Percentiles rank a stretch among this genome's conserved stretches.
These are phyloP conservation scores for Paramyrothecium sp. DNA, from an alignment of 2,329 filamentous ascomycete genomes.

Conservation along the genomic window DNA sequence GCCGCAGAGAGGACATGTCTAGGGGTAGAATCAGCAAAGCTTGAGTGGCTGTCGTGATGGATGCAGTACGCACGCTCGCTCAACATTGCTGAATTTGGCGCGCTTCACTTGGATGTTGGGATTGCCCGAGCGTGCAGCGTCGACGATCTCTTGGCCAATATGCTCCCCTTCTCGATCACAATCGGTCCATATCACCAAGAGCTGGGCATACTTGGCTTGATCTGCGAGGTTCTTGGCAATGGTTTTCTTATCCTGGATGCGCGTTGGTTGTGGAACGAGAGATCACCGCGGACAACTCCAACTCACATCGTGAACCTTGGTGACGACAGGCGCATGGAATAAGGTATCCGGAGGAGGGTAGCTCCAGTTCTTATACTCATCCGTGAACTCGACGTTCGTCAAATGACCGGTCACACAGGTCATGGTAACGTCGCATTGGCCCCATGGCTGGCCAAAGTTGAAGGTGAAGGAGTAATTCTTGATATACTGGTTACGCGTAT, in stretches of 20 bases:
- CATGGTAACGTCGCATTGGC: constrained; percentile 83
- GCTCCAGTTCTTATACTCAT: constrained; percentile 74
- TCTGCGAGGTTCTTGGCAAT: constrained; percentile 83
- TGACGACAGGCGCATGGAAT: constrained; percentile 77
- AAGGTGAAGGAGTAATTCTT: constrained; percentile 96
- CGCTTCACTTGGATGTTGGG: constrained; percentile 73
- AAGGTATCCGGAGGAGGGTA: constrained; percentile 75
- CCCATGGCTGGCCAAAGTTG: constrained; percentile 79
- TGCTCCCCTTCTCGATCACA: constrained; percentile 97
- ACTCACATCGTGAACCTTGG: constrained; percentile 63
- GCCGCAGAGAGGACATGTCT: constrained; percentile 88
- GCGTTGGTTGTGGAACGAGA: constrained; percentile 9
- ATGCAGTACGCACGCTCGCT: constrained; percentile 65
- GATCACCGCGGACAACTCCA: background rate
- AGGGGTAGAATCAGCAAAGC: constrained; percentile 8
- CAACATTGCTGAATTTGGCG: constrained; percentile 93
- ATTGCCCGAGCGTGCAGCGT: constrained; percentile 76
- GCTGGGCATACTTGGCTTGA: constrained; percentile 70
- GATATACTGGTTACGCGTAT: constrained; percentile 72
- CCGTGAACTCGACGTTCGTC: constrained; percentile 73
- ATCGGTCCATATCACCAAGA: constrained; percentile 96
- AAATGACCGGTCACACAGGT: constrained; percentile 91
- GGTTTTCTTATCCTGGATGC: constrained; percentile 66
- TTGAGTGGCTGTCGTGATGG: too few species aligned
- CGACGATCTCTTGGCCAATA: constrained; percentile 87